Conservation (phyloP, 306 rosid genomes). For the Dryas drummondii region DNA sequence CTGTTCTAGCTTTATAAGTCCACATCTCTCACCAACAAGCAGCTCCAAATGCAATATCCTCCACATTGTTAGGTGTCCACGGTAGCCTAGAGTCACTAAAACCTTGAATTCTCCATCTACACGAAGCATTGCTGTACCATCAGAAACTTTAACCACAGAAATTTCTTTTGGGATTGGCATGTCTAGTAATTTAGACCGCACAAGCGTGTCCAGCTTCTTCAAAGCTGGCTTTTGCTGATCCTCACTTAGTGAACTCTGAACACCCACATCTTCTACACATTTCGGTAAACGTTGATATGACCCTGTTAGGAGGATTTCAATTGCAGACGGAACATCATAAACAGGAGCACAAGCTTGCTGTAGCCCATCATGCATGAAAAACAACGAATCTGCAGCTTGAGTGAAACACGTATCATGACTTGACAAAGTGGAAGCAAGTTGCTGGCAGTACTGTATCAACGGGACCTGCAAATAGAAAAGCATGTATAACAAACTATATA, state of each 20-base stretch:
- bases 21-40: conserved; percentile 88
- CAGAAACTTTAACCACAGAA: conserved; percentile 65
- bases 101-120: conserved; percentile 94
- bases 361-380: conserved; percentile 98
- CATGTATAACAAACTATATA: neutral
- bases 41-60: conserved; percentile 93
- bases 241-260: conserved; percentile 67
- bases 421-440: conserved; percentile 81
- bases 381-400: conserved; percentile 94
- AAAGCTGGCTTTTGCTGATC: conserved; percentile 87
- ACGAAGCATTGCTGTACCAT: conserved; percentile 75
- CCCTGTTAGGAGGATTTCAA: conserved; percentile 85
- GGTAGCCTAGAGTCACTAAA: conserved; percentile 86
- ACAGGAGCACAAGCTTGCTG: conserved; percentile 99
- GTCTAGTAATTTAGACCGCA: conserved; percentile 84
- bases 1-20: conserved; percentile 67
- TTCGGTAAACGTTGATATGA: conserved; percentile 80
- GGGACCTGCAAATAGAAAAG: conserved; percentile 66
- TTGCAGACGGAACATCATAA: conserved; percentile 93
- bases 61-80: conserved; percentile 96
- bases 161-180: conserved; percentile 78
- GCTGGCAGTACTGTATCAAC: conserved; percentile 88
- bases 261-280: conserved; percentile 80
- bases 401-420: conserved; percentile 95
- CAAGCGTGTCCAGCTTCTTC: conserved; percentile 85